Evolutionary conservation across 148 eudicot species (phyloP).

Genomic region (Persicaria maculosa): DNA sequence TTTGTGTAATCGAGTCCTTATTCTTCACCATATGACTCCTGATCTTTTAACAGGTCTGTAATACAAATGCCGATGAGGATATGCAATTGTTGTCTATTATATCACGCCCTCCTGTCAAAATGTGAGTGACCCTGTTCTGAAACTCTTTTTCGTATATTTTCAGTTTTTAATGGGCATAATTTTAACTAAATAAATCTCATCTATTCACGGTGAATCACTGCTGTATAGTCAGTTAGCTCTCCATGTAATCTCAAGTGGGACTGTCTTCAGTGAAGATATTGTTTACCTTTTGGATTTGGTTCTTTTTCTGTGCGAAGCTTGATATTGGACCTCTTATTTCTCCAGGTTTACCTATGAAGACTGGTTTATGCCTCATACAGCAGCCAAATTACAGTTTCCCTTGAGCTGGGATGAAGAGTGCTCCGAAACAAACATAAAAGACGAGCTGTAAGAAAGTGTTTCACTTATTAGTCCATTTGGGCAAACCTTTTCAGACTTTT

Average conservation of each 20-base stretch:
- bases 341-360: slow-evolving; percentile 55
- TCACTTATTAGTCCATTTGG: not conserved
- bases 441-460: slow-evolving; percentile 46
- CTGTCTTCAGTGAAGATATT: not conserved
- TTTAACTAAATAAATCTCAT: not conserved
- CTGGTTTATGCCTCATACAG: slow-evolving; percentile 85
- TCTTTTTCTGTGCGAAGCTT: too few relatives aligned
- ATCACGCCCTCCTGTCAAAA: slow-evolving; percentile 85
- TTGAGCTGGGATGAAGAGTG: slow-evolving; percentile 82
- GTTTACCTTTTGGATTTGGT: not conserved
- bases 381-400: slow-evolving; percentile 69
- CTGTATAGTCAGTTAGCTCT: not conserved
- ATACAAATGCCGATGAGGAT: slow-evolving; percentile 32
- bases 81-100: slow-evolving; percentile 62
- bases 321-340: not conserved
- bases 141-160: not conserved
- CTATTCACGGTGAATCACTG: not conserved
- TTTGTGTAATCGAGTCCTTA: not conserved
- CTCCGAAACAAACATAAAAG: slow-evolving; percentile 40
- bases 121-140: slow-evolving; percentile 38
- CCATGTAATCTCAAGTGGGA: not conserved
- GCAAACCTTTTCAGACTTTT: not conserved
- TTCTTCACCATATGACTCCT: not conserved
- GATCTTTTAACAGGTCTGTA: not conserved
- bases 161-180: not conserved